phyloP scores from a whole-genome alignment of 2,329 filamentous ascomycete genomes.

The Ophiostoma sp. region DNA sequence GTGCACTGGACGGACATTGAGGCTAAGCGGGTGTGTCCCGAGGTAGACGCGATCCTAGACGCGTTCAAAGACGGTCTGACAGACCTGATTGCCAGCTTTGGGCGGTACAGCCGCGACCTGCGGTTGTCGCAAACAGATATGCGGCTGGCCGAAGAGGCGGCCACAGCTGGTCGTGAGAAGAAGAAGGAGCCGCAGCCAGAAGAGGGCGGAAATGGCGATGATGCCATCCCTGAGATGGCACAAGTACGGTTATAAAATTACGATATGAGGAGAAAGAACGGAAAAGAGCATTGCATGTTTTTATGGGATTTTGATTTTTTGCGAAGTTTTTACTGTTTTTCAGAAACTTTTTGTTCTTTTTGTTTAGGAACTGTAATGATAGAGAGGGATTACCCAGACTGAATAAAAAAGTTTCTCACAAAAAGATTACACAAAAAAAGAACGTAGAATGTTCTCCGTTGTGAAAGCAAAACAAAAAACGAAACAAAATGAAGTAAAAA shows the following conservation, averaged over 20 bases:
- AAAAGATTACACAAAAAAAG: conserved; percentile 9
- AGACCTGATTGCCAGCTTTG: conserved; percentile 69
- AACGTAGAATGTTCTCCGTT: background rate
- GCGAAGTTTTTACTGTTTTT: no score
- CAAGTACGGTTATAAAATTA: conserved; percentile 14
- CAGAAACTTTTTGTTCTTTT: background rate
- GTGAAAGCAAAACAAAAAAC: background rate
- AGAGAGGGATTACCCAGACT: background rate
- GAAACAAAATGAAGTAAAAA: conserved; percentile 3
- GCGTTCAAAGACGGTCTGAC: conserved; percentile 65
- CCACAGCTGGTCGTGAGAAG: conserved; percentile 31
- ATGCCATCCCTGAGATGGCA: conserved; percentile 13
- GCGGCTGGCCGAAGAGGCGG: conserved; percentile 68
- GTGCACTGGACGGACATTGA: conserved; percentile 79
- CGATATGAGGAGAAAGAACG: background rate
- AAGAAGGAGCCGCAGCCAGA: conserved; percentile 23
- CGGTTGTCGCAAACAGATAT: conserved; percentile 71
- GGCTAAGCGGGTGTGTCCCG: conserved; percentile 54
- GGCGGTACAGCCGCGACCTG: conserved; percentile 69
- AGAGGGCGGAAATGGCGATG: background rate
- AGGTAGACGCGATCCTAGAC: conserved; percentile 69
- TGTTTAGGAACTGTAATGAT: conserved; percentile 18
- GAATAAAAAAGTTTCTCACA: background rate
- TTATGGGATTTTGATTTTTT: background rate
- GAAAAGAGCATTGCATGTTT: conserved; percentile 11